Evolutionary conservation across 257 asterid genomes (phyloP).

Genomic region (Solanum neorickii): DNA sequence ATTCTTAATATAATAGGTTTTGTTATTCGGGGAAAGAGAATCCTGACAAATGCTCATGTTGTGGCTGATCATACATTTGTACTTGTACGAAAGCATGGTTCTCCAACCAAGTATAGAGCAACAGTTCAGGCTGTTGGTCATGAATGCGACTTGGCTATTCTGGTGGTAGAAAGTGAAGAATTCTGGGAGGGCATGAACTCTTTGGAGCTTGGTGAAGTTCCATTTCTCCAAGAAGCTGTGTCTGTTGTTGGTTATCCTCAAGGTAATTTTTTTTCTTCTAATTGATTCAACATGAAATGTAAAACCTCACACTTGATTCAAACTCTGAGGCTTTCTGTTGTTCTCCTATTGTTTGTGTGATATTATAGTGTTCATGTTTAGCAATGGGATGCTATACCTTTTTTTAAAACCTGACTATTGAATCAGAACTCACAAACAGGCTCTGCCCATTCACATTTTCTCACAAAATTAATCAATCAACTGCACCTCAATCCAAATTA

Average conservation of each 20-base stretch:
- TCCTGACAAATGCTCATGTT: constrained; percentile 92
- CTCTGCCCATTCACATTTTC: not conserved
- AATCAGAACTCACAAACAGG: not conserved
- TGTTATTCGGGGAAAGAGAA: constrained; percentile 70
- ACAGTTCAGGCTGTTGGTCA: constrained; percentile 86
- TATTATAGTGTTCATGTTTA: not conserved
- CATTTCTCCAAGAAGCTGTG: constrained; percentile 96
- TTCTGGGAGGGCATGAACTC: constrained; percentile 84
- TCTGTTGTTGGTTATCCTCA: constrained; percentile 98
- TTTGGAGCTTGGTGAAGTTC: constrained; percentile 83
- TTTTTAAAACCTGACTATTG: not conserved
- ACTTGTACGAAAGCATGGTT: constrained; percentile 91
- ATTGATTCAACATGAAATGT: not conserved
- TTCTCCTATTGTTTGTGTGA: not conserved
- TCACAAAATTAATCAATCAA: not conserved
- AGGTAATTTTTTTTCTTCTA: constrained; percentile 34
- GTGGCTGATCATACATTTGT: constrained; percentile 98
- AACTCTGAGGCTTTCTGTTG: not conserved
- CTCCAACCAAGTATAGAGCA: constrained; percentile 82
- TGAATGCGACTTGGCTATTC: constrained; percentile 92
- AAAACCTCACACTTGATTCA: not conserved
- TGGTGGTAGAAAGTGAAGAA: constrained; percentile 70
- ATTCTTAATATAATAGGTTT: constrained; percentile 39
- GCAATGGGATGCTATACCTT: not conserved
- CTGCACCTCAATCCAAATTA: not conserved